A percentile compares a stretch with the other conserved stretches of the same genome.
These are phyloP conservation scores for Coniochaeta sp. DNA, from an alignment of 2,329 filamentous ascomycete genomes.

Conservation along the genomic window DNA sequence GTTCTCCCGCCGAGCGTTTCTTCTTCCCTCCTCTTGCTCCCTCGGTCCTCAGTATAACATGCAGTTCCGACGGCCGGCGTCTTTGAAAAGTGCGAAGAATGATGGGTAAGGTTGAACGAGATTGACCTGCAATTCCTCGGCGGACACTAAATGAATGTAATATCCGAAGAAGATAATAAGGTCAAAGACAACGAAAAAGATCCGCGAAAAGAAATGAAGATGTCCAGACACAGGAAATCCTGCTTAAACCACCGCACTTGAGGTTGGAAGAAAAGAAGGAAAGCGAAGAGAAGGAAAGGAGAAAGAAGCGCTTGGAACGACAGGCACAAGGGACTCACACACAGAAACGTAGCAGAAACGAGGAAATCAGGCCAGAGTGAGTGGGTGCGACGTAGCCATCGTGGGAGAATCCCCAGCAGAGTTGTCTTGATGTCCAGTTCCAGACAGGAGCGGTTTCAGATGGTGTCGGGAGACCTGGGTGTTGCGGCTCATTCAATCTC, in stretches of 20 bases:
- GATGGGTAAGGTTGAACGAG: slow-evolving; percentile 8
- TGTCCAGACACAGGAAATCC: background rate
- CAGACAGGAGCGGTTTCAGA: slow-evolving; percentile 22
- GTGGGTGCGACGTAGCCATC: background rate
- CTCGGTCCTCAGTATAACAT: slow-evolving; percentile 5
- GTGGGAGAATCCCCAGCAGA: background rate
- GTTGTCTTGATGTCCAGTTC: slow-evolving; percentile 13
- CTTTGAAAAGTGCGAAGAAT: slow-evolving; percentile 10
- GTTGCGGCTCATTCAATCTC: background rate
- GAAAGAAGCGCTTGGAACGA: background rate
- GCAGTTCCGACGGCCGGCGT: slow-evolving; percentile 30
- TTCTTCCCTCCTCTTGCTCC: slow-evolving; percentile 5
- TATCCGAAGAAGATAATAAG: slow-evolving; percentile 13
- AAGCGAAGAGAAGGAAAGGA: background rate
- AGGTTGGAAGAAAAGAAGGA: background rate
- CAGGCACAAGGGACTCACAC: slow-evolving; percentile 1
- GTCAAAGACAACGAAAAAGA: background rate
- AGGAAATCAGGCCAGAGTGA: background rate
- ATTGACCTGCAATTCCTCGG: slow-evolving; percentile 18
- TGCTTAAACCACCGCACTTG: slow-evolving; percentile 1
- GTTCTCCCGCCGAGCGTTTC: slow-evolving; percentile 3
- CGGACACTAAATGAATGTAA: slow-evolving; percentile 13
- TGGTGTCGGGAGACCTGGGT: slow-evolving; percentile 17
- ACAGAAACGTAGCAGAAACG: background rate
- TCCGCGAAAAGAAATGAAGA: background rate